Percentiles rank a stretch among this genome's conserved stretches.
Conservation (phyloP, 2,329 filamentous ascomycete species). For the Hymenoscyphus scutula region DNA sequence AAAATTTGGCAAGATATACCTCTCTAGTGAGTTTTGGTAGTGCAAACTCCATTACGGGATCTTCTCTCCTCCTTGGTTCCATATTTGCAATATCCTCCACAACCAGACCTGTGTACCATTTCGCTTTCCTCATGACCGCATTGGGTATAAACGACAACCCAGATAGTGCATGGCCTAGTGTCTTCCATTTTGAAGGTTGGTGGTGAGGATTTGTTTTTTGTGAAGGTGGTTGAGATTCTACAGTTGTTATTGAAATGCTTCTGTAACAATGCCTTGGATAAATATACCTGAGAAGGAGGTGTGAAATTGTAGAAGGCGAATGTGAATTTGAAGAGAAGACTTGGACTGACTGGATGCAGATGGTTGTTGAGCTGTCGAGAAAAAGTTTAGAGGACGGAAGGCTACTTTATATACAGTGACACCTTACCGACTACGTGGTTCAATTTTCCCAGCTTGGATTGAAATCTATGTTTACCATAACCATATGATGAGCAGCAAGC, state of each 20-base stretch:
- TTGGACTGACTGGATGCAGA: neutral
- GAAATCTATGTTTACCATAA: neutral
- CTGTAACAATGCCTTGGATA: neutral
- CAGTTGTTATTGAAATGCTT: neutral
- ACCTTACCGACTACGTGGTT: conserved; percentile 1
- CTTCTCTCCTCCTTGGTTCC: too few species aligned
- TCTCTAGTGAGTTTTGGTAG: neutral
- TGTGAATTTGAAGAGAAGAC: neutral
- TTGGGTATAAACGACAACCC: neutral
- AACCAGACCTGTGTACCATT: neutral
- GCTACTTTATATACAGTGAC: conserved; percentile 2
- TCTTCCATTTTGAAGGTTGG: neutral
- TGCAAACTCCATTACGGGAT: neutral
- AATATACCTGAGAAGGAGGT: neutral
- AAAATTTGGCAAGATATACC: neutral
- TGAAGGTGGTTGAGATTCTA: neutral
- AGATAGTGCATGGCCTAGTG: neutral
- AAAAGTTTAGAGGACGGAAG: neutral
- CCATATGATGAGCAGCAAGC: neutral
- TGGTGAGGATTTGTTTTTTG: neutral
- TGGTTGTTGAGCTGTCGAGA: neutral
- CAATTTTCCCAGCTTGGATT: neutral
- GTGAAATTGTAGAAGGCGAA: neutral
- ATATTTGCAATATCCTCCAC: neutral
- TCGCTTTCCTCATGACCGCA: neutral